Conservation (phyloP, 176 grass and related monocot genomes). For the Dendrocalamus sinicus region DNA sequence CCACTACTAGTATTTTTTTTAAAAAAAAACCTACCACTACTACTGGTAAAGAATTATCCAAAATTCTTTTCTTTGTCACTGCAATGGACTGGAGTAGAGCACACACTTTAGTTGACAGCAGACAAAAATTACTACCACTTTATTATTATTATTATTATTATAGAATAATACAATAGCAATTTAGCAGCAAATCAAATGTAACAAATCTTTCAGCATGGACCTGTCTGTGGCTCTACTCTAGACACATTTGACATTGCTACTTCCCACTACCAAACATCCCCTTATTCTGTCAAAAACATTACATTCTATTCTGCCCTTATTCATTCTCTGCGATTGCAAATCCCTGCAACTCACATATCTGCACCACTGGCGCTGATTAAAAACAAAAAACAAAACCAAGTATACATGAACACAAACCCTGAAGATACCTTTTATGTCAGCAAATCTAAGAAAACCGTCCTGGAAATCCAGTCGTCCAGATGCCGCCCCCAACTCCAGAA, state of each 20-base stretch:
- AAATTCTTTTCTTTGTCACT: no score
- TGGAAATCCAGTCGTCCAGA: not conserved
- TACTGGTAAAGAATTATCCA: no score
- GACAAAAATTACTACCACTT: not conserved
- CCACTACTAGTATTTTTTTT: no score
- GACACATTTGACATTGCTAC: not conserved
- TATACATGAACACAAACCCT: constrained; percentile 13
- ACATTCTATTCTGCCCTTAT: not conserved
- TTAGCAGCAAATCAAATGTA: not conserved
- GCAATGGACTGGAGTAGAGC: not conserved
- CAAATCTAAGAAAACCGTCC: constrained; percentile 8
- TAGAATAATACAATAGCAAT: no score
- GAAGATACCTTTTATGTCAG: not conserved
- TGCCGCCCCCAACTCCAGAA: not conserved
- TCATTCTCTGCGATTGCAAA: not conserved
- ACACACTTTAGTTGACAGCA: not conserved
- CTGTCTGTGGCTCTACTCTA: no score
- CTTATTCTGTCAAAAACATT: not conserved
- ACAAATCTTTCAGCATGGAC: not conserved
- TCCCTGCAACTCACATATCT: not conserved
- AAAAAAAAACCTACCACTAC: no score
- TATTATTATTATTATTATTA: no score
- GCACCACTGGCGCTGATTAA: not conserved
- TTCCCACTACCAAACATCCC: not conserved
- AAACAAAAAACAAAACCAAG: not conserved